phyloP scores from a whole-genome alignment of 2,329 filamentous ascomycete genomes.

The Penicillium hordei region DNA sequence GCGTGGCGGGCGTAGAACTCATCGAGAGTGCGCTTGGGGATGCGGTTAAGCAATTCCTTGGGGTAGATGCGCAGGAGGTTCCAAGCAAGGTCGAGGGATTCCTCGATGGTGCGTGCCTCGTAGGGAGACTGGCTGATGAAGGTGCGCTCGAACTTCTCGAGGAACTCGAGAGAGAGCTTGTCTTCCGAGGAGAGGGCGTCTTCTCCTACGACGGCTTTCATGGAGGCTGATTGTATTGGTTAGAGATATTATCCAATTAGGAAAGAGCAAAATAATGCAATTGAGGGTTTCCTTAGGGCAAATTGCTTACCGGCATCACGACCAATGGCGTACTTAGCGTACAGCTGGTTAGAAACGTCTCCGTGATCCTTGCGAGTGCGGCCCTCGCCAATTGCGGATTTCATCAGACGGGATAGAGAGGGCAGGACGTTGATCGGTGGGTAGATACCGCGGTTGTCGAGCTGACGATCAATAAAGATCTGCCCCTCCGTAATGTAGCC shows the following conservation, averaged over 20 bases:
- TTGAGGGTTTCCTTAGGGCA: background rate
- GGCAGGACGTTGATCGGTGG: slow-evolving; percentile 98
- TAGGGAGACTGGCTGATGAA: slow-evolving; percentile 93
- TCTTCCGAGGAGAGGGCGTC: slow-evolving; percentile 94
- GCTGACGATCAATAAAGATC: slow-evolving; percentile 91
- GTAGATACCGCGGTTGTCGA: slow-evolving; percentile 96
- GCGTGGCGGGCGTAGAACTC: slow-evolving; percentile 71
- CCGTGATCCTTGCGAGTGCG: slow-evolving; percentile 96
- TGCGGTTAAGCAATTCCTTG: slow-evolving; percentile 96
- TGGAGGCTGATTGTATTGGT: slow-evolving; percentile 56
- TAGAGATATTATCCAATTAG: no score
- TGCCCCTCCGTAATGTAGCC: slow-evolving; percentile 99
- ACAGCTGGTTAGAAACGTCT: slow-evolving; percentile 98
- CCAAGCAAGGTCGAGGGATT: slow-evolving; percentile 95
- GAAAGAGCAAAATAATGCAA: background rate
- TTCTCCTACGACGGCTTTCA: slow-evolving; percentile 99
- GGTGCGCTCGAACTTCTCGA: slow-evolving; percentile 95
- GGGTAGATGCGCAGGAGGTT: slow-evolving; percentile 94
- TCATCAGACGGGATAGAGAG: slow-evolving; percentile 98
- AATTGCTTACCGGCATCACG: slow-evolving; percentile 69
- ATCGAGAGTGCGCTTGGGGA: slow-evolving; percentile 77
- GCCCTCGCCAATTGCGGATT: slow-evolving; percentile 96
- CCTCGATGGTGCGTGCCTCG: slow-evolving; percentile 86
- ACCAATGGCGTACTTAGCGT: slow-evolving; percentile 99
- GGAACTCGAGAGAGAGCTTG: slow-evolving; percentile 95